Evolutionary conservation across 495 filamentous ascomycete species (phyloP).

Genomic region (Pseudevernia furfuracea): DNA sequence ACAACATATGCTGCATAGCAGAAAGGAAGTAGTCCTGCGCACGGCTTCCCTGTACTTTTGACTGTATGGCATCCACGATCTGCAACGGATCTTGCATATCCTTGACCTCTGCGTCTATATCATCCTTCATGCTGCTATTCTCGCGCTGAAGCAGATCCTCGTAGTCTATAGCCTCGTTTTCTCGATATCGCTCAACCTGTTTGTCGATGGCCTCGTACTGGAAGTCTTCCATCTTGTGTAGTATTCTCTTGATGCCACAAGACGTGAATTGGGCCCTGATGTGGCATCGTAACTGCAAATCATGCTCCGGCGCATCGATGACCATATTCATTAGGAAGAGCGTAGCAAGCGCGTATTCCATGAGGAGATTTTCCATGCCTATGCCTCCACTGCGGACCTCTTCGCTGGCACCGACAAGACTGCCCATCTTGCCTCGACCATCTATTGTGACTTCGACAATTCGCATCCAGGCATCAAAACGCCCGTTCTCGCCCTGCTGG

Average conservation of each 20-base stretch:
- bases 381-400: slow-evolving; percentile 95
- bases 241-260: slow-evolving; percentile 89
- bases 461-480: slow-evolving; percentile 98
- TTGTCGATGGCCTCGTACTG: slow-evolving; percentile 98
- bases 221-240: slow-evolving; percentile 96
- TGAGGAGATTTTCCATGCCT: slow-evolving; percentile 96
- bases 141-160: slow-evolving; percentile 93
- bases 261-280: slow-evolving; percentile 93
- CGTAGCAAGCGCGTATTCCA: slow-evolving; percentile 97
- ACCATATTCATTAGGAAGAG: slow-evolving; percentile 96
- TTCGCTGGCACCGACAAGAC: slow-evolving; percentile 91
- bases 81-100: slow-evolving; percentile 90
- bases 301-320: slow-evolving; percentile 80
- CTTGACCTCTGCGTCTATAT: slow-evolving; percentile 81
- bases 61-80: slow-evolving; percentile 89
- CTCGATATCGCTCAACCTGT: slow-evolving; percentile 87
- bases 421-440: slow-evolving; percentile 96
- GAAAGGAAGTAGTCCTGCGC: slow-evolving; percentile 94
- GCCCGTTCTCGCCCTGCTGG: slow-evolving; percentile 83
- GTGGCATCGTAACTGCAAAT: slow-evolving; percentile 86
- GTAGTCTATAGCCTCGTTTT: slow-evolving; percentile 95
- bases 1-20: slow-evolving; percentile 85
- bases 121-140: slow-evolving; percentile 81
- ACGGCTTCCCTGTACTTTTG: slow-evolving; percentile 72
- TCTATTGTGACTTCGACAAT: slow-evolving; percentile 97